Evolutionary conservation across 208 protist species (phyloP).

Genomic region (Acanthamoeba healyi): DNA sequence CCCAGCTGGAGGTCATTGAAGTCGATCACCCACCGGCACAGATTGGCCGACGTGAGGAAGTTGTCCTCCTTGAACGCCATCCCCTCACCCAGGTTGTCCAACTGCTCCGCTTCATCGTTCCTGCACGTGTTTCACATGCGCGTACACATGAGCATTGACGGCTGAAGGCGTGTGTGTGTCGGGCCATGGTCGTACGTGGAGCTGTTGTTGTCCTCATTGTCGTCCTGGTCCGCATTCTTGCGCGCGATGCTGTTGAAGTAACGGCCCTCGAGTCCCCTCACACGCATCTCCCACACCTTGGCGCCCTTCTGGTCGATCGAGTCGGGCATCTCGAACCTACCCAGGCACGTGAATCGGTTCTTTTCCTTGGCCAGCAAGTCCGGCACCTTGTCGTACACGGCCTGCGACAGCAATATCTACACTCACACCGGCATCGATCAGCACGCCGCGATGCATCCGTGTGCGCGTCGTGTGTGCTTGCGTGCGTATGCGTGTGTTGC

Average conservation of each 20-base stretch:
- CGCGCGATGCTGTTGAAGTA: neutral
- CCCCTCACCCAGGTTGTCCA: neutral
- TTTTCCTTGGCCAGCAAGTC: neutral
- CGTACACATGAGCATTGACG: neutral
- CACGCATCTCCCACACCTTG: conserved; percentile 7
- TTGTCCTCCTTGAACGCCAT: conserved; percentile 38
- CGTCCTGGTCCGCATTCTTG: neutral
- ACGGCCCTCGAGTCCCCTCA: neutral
- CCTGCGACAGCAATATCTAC: neutral
- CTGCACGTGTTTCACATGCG: neutral
- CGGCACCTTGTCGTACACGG: neutral
- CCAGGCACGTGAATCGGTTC: conserved; percentile 15
- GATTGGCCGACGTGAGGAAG: conserved; percentile 36
- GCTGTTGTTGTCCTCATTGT: neutral
- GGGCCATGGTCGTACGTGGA: neutral
- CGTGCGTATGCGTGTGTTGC: too few relatives aligned
- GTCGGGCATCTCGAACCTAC: conserved; percentile 1
- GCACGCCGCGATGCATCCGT: too few relatives aligned
- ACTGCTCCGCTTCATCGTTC: neutral
- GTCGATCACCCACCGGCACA: conserved; percentile 38
- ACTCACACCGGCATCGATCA: neutral
- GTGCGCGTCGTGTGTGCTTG: neutral
- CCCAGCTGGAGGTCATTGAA: conserved; percentile 18
- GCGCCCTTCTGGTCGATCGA: neutral
- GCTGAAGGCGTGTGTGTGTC: neutral